Base-by-base conservation (phyloP, 1,284 basidiomycete species). In the Veloboletus limbatus region DNA sequence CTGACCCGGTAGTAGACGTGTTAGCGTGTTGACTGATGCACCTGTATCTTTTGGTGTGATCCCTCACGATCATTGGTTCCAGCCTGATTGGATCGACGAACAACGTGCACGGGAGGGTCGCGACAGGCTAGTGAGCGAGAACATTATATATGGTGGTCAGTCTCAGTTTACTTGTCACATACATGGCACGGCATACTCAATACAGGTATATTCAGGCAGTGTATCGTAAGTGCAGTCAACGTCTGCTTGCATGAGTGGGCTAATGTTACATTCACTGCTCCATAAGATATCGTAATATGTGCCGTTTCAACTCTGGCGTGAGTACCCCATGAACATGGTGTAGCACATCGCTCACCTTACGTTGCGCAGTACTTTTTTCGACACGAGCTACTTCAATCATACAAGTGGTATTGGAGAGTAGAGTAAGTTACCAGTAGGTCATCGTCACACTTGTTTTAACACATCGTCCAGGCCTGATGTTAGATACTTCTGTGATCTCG, bases 391-490 rank as follows among this genome's bases (percentile, higher is more conserved):
- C 68, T 92, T 18, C 71, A 77, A 45, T 73, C 77, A 25, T 89
- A 85, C 62, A 81, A 87, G 43, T 94, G 89, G 69, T 93, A 93
- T 67, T 93, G 91, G 92, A 73, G 84, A 59, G 82, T 92, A 65
- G 77, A 81, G 76, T 71, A 43, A 57, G 66, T 27, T 9, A 18
- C 42, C 6, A 24, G 40, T 50, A 20, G 22, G 67, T 45, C 6
- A 41, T 38, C 26, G 9, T 24, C 20, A 9, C 21, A 2, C 33
- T 40, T 36, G 17, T 24, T 26, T 35, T 47, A 25, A 62, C n/a
- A 24, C 17, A 40, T 47, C 20, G 4, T 26, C 14, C 49, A 83
- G 81, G 54, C 88, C 89, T 3, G 77, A 78, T 40, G 81, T 92
- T 51, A 78, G 82, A 60, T 88, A 81, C 61, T 88, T 81, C 62